Evolutionary conservation across 2,329 filamentous ascomycete genomes (phyloP), one percentile per base, ranked within the genome.

Genomic region (Talaromyces islandicus): DNA sequence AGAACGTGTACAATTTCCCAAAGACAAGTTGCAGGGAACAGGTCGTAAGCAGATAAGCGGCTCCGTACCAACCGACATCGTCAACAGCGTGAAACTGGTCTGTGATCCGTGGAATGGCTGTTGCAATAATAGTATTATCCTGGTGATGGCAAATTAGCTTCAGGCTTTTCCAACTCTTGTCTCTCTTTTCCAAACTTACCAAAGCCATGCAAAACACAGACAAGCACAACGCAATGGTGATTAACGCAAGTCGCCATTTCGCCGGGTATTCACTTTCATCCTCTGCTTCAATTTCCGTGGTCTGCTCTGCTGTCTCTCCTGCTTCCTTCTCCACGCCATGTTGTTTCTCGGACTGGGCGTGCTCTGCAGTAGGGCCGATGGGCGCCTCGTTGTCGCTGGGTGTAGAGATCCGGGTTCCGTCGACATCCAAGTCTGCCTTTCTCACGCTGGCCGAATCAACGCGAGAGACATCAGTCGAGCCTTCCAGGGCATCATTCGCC

Each of bases 91-190:
- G 68, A 64, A 81, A 81, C 32, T 79, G 68, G 62, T 79, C 73
- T 0, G 79, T 80, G 56, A 82, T 81, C 17, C 68, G 70, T 14
- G 79, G 79, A 32, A 81, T 79, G 2, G 79, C 79, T 1, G 76
- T 80, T 7, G 75, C 73, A 38, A 81, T 75, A 55, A 78, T 78
- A 0, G 75, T 77, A 30, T 76, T 75, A 55, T 75, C 73, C 73
- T 75, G 27, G 32, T 19, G 43, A 27, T 6, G 3, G 29, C 38
- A 50, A 43, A 25, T 46, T 30, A 41, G 35, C 4, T 10, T 11
- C 54, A 6, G 3, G 3, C 11, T n/a, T 32, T 17, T 7, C 14
- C 30, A 35, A 21, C 5, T 19, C n/a, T n/a, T n/a, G n/a, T n/a
- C 17, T 10, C 29, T 27, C 21, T 24, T 32, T 21, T 14, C 50